These are phyloP conservation scores for Neonectria faginata DNA, from an alignment of 2,329 filamentous ascomycete species.

Conservation along the genomic window DNA sequence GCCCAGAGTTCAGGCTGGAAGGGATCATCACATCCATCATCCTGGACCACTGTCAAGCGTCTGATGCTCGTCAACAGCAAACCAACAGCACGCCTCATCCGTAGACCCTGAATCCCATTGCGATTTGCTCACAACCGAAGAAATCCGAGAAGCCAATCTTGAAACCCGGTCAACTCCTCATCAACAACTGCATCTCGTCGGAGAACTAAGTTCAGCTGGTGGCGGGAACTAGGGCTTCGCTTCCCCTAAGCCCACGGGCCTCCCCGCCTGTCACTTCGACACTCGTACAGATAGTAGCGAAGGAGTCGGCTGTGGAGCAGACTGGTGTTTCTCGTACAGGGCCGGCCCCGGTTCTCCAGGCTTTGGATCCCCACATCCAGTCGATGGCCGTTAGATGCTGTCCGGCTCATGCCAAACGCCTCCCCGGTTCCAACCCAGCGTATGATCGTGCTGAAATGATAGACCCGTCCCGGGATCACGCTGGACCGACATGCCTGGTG, in stretches of 20 bases:
- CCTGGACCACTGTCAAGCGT: background rate
- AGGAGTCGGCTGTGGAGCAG: conserved; percentile 12
- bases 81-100: conserved; percentile 2
- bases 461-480: conserved; percentile 7
- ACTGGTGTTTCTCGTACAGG: conserved; percentile 7
- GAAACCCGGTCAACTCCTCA: background rate
- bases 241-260: conserved; percentile 1
- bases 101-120: background rate
- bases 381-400: conserved; percentile 7
- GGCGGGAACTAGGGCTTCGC: conserved; percentile 7
- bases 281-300: background rate
- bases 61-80: background rate
- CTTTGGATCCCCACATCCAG: conserved; percentile 11
- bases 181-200: background rate
- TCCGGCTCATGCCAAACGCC: conserved; percentile 16
- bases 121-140: background rate
- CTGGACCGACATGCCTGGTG: conserved; percentile 7
- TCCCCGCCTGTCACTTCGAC: conserved; percentile 4
- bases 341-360: conserved; percentile 15
- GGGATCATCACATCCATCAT: conserved; percentile 11
- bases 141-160: background rate
- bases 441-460: conserved; percentile 14
- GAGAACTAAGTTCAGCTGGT: background rate
- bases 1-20: conserved; percentile 8
- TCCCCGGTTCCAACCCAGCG: conserved; percentile 15